A percentile compares a stretch with the other conserved stretches of the same genome.
phyloP scores from a whole-genome alignment of 768 basidiomycete genomes.

The Boletus speciosus region DNA sequence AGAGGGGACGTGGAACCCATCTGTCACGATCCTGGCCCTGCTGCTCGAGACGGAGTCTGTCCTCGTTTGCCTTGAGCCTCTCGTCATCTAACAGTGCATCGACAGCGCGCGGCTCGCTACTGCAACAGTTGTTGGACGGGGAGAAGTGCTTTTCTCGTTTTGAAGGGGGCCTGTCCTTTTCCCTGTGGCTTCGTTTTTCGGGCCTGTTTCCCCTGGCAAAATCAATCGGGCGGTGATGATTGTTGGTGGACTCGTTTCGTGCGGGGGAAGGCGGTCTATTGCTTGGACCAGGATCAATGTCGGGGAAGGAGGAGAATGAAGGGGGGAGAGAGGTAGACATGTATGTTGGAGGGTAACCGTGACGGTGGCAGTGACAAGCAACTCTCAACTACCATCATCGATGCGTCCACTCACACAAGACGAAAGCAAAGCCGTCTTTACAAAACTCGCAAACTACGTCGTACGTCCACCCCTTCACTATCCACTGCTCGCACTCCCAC shows the following conservation, averaged over 20 bases:
- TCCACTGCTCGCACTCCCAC: neutral
- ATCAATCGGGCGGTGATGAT: slow-evolving; percentile 9
- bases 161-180: slow-evolving; percentile 28
- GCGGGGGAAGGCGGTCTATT: slow-evolving; percentile 17
- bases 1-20: slow-evolving; percentile 35
- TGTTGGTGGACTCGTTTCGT: slow-evolving; percentile 16
- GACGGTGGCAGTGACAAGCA: slow-evolving; percentile 6
- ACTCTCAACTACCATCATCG: neutral
- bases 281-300: slow-evolving; percentile 47
- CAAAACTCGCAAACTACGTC: slow-evolving; percentile 96
- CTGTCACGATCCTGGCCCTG: slow-evolving; percentile 19
- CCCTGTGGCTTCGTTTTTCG: slow-evolving; percentile 22
- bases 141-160: slow-evolving; percentile 32
- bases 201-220: slow-evolving; percentile 18
- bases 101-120: slow-evolving; percentile 10
- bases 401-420: slow-evolving; percentile 98
- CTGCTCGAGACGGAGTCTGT: slow-evolving; percentile 25
- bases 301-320: slow-evolving; percentile 69
- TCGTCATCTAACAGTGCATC: slow-evolving; percentile 28
- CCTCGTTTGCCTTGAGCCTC: slow-evolving; percentile 33
- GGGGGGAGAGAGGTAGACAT: slow-evolving; percentile 62
- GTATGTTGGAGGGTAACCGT: neutral
- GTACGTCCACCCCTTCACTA: slow-evolving; percentile 40
- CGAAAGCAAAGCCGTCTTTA: slow-evolving; percentile 93
- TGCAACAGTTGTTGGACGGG: slow-evolving; percentile 24